Evolutionary conservation across 306 rosid species (phyloP), one percentile per base, ranked within the genome.

Genomic region (Gillenia trifoliata): DNA sequence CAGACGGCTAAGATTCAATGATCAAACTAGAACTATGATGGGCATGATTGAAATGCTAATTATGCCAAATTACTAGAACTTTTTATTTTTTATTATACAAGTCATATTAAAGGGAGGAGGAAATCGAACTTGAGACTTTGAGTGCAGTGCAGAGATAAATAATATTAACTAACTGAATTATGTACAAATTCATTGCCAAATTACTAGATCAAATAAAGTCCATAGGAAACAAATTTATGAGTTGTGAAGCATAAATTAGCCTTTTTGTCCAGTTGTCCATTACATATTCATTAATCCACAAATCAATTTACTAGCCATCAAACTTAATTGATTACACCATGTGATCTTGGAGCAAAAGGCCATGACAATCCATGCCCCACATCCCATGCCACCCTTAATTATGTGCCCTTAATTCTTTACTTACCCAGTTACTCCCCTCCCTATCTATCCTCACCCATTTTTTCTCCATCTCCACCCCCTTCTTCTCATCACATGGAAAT

Each of bases 321-420:
- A 71, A 45, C 34, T 25, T 64, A 56, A 56, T 67, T 41, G 71
- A 71, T 68, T 62, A 47, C 47, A 67, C 75, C 80, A 76, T 77
- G 79, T 83, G 85, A 71, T 77, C 69, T 47, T 54, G 64, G 64
- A 66, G 76, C 40, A 65, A 68, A 77, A 47, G 8, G 40, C 71
- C 62, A 63, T 56, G 26, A 22, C 0, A 23, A 49, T 25, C 61
- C 73, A 73, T 28, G 40, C 77, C 84, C 74, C 76, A 60, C 86
- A 49, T 30, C 17, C 40, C 66, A 81, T 77, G 52, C 75, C 65
- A 75, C 31, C 17, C 72, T 64, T 79, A 6, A 62, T 75, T 79
- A 74, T 56, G 61, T 75, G n/a, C 62, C 50, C 50, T 68, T 38
- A 1, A 15, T 45, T 45, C 52, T 45, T 45, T 5, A 15, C 23